These are phyloP conservation scores for Sedum album DNA, from an alignment of 164 flowering plant genomes.

Conservation along the genomic window DNA sequence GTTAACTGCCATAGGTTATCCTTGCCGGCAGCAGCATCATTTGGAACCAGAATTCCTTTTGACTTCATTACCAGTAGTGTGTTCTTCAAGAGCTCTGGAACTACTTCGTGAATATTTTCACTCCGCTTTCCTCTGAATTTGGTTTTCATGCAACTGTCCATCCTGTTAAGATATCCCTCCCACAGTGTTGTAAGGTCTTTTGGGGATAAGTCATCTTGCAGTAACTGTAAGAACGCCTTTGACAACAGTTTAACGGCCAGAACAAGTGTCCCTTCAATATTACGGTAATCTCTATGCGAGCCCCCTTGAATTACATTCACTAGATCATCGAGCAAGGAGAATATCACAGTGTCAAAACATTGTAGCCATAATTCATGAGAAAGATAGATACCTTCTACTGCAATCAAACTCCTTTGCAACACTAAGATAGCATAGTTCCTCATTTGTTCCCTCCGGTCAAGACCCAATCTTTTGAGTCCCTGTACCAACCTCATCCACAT, in stretches of 20 bases:
- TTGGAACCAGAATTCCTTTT: slow-evolving; percentile 36
- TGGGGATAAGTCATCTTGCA: slow-evolving; percentile 25
- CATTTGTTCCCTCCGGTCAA: slow-evolving; percentile 54
- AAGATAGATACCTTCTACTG: slow-evolving; percentile 30
- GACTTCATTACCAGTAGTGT: slow-evolving; percentile 46
- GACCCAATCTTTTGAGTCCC: slow-evolving; percentile 40
- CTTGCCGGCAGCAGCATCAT: slow-evolving; percentile 26
- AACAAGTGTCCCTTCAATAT: slow-evolving; percentile 44
- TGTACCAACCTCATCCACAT: slow-evolving; percentile 60
- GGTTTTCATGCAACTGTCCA: slow-evolving; percentile 41
- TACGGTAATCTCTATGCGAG: slow-evolving; percentile 39
- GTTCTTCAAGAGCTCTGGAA: slow-evolving; percentile 57
- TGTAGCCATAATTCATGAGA: slow-evolving; percentile 37
- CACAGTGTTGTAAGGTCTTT: slow-evolving; percentile 42
- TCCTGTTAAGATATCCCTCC: slow-evolving; percentile 39
- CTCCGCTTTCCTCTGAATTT: slow-evolving; percentile 42
- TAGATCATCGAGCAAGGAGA: slow-evolving; percentile 51
- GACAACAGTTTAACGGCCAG: slow-evolving; percentile 42
- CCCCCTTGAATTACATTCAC: slow-evolving; percentile 32
- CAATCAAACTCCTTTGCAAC: slow-evolving; percentile 41
- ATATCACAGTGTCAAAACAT: slow-evolving; percentile 52
- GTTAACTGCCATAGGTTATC: slow-evolving; percentile 58
- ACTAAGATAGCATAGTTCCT: slow-evolving; percentile 43
- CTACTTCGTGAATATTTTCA: slow-evolving; percentile 45
- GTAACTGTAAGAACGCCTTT: slow-evolving; percentile 35